A percentile compares a stretch with the other conserved stretches of the same genome.
Conservation (phyloP, 2,329 filamentous ascomycete genomes). For the Pezicula neosporulosa region DNA sequence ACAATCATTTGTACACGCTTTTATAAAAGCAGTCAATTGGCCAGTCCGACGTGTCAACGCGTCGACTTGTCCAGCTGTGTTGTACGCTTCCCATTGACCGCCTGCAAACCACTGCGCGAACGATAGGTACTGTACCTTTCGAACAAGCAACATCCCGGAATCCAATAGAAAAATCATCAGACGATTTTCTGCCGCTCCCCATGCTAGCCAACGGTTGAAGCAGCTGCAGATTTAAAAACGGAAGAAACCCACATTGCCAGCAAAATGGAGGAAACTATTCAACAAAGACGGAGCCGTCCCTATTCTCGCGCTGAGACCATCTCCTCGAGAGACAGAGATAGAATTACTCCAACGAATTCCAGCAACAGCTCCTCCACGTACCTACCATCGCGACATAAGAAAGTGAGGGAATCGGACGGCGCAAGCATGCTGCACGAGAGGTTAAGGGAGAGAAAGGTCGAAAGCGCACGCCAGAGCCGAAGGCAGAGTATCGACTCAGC, state of each 20-base stretch:
- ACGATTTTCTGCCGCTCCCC: too few relatives aligned
- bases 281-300: slow-evolving; percentile 7
- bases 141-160: slow-evolving; percentile 5
- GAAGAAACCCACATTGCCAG: not conserved
- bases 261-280: slow-evolving; percentile 16
- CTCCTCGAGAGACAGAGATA: slow-evolving; percentile 16
- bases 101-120: too few relatives aligned
- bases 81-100: too few relatives aligned
- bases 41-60: too few relatives aligned
- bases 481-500: slow-evolving; percentile 20
- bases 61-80: too few relatives aligned
- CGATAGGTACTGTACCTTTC: too few relatives aligned
- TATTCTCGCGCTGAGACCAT: slow-evolving; percentile 16
- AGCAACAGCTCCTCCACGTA: slow-evolving; percentile 14
- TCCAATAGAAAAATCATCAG: not conserved
- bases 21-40: too few relatives aligned
- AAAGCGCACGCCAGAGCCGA: slow-evolving; percentile 18
- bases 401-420: slow-evolving; percentile 9
- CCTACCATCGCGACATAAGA: slow-evolving; percentile 6
- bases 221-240: not conserved
- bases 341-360: slow-evolving; percentile 18
- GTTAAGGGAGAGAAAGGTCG: slow-evolving; percentile 29
- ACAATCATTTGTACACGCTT: too few relatives aligned
- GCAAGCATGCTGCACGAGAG: slow-evolving; percentile 28
- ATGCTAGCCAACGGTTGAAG: too few relatives aligned